Percentiles rank a stretch among this genome's conserved stretches.
phyloP scores from a whole-genome alignment of 2,329 filamentous ascomycete species.

The Apiospora kogelbergensis region DNA sequence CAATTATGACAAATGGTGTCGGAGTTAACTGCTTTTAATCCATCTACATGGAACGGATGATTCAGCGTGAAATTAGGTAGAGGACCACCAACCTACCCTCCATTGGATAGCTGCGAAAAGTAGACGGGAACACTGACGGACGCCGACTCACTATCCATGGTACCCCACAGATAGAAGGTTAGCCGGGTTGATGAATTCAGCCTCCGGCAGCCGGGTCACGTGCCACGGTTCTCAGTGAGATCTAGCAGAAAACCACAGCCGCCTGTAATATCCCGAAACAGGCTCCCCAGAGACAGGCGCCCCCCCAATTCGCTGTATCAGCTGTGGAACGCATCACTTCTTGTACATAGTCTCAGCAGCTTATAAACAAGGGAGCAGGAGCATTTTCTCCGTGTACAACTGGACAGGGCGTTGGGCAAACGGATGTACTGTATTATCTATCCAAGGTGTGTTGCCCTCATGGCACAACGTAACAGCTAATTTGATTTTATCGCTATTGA shows the following conservation, averaged over 20 bases:
- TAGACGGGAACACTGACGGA: not conserved
- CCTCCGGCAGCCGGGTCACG: not conserved
- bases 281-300: not conserved
- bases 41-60: slow-evolving; percentile 18
- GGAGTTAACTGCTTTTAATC: slow-evolving; percentile 30
- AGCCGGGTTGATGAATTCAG: not conserved
- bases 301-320: not conserved
- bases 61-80: slow-evolving; percentile 4
- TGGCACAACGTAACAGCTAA: slow-evolving; percentile 12
- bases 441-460: not conserved
- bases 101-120: slow-evolving; percentile 6
- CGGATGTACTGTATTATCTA: slow-evolving; percentile 3
- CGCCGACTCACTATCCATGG: not conserved
- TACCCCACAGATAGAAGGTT: not conserved
- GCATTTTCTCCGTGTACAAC: not conserved
- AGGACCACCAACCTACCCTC: slow-evolving; percentile 1
- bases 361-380: slow-evolving; percentile 1
- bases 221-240: not conserved
- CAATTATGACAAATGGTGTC: slow-evolving; percentile 29
- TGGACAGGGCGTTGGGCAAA: slow-evolving; percentile 7
- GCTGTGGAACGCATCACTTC: not conserved
- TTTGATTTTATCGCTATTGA: slow-evolving; percentile 8
- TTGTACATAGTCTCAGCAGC: slow-evolving; percentile 4
- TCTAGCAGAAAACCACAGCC: not conserved
- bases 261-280: not conserved